Conservation (phyloP, 2,329 filamentous ascomycete species). For the Atkinsonella texensis region DNA sequence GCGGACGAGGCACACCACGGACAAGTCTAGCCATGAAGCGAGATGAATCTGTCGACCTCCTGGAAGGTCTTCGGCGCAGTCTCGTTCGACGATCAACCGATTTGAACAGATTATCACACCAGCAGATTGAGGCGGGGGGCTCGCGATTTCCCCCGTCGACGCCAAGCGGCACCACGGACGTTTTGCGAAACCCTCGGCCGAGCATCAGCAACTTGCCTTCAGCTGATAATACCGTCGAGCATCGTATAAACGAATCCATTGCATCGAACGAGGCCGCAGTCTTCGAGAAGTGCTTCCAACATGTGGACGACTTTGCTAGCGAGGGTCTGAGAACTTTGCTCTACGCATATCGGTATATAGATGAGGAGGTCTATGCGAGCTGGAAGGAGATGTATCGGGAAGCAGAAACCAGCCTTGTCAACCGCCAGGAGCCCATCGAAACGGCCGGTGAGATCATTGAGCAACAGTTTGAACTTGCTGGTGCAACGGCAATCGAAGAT, state of each 20-base stretch:
- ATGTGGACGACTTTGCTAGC: constrained; percentile 78
- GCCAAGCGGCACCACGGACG: constrained; percentile 16
- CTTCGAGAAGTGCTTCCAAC: constrained; percentile 78
- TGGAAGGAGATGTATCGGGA: constrained; percentile 74
- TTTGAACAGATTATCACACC: constrained; percentile 14
- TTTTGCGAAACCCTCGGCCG: constrained; percentile 12
- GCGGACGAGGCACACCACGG: constrained; percentile 23
- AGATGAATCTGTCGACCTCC: constrained; percentile 14
- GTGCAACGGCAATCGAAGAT: constrained; percentile 87
- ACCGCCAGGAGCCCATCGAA: constrained; percentile 71
- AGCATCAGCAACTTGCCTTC: constrained; percentile 12
- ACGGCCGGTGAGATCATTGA: constrained; percentile 72
- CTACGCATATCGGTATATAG: constrained; percentile 68
- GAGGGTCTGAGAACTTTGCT: constrained; percentile 79
- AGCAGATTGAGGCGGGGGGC: constrained; percentile 14
- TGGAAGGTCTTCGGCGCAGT: constrained; percentile 18
- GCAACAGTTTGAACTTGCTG: constrained; percentile 66
- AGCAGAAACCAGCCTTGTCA: constrained; percentile 70
- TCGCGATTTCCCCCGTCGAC: constrained; percentile 12
- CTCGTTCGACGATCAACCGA: constrained; percentile 20
- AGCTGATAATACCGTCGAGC: constrained; percentile 30
- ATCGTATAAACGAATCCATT: constrained; percentile 46
- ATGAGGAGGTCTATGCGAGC: constrained; percentile 57
- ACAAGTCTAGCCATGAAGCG: constrained; percentile 26
- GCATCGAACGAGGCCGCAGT: constrained; percentile 51